phyloP scores from a whole-genome alignment of 129 eudicot species.

The Tanacetum coccineum region DNA sequence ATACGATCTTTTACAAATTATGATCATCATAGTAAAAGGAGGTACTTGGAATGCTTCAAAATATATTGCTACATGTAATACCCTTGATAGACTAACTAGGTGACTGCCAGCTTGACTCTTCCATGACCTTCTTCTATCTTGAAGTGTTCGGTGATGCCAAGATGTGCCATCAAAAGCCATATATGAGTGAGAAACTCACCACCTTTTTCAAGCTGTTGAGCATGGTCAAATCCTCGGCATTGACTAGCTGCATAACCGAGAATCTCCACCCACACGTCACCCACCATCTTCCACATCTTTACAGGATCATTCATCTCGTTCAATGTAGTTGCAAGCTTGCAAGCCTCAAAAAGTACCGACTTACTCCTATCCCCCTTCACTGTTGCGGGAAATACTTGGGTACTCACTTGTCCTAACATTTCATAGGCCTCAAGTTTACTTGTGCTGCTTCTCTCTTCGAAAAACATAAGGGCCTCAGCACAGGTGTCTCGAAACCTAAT shows the following conservation, averaged over 20 bases:
- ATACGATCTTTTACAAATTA: too few relatives aligned
- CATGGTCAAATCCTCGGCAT: background rate
- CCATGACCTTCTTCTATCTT: slow-evolving; percentile 1
- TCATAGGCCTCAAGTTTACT: slow-evolving; percentile 1
- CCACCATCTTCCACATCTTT: background rate
- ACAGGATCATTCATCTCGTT: background rate
- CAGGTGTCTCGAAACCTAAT: background rate
- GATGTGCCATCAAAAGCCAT: slow-evolving; percentile 1
- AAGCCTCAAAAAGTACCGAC: slow-evolving; percentile 1
- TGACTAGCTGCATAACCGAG: background rate
- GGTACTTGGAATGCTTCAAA: too few relatives aligned
- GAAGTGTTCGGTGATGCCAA: background rate
- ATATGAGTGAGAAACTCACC: background rate
- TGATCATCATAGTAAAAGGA: too few relatives aligned
- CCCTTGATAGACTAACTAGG: background rate
- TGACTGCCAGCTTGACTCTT: background rate
- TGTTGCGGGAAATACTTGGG: background rate
- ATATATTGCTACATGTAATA: too few relatives aligned
- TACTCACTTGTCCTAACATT: background rate
- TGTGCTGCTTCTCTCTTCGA: slow-evolving; percentile 1
- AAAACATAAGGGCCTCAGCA: background rate
- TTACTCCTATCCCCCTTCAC: slow-evolving; percentile 1
- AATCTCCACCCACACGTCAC: background rate
- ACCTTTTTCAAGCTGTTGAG: slow-evolving; percentile 2
- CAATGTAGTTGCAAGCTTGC: background rate